Base-by-base conservation (phyloP, 257 asterid genomes). In the Solanum sitiens region DNA sequence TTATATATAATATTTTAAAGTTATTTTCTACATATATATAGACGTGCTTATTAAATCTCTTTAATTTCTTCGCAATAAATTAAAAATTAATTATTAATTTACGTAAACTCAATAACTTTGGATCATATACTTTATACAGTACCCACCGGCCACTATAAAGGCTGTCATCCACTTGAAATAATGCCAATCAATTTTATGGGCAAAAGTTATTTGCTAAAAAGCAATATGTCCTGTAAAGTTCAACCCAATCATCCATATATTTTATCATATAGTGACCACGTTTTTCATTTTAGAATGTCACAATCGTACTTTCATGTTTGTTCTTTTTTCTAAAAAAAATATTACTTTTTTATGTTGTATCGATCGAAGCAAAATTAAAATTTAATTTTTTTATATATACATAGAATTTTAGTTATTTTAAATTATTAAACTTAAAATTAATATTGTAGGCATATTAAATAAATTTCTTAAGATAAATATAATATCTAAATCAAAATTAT, bases 111-210 rank as follows among this genome's bases (percentile, higher is more conserved):
- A 67, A 67, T 67, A 25, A 67, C 7, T 25, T 25, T 25, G 13
- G 0, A 25, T 27, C 0, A 2, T 10, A 67, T 67, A 25, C 2
- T 67, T 15, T 4, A 11, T 23, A 68, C 11, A 27, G 20, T 68
- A 27, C 11, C 27, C 16, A 45, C 85, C 40, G 42, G 67, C 27
- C 87, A 67, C 11, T 8, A 65, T 7, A 10, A 85, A 13, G 15
- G 80, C 63, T 85, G 87, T 39, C 87, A 39, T 85, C 87, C 82
- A 85, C 77, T 85, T 67, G 77, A 67, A 11, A 85, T 85, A 42
- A 85, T 85, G 67, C 45, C 35, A 27, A 20, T 85, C 87, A 85
- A 67, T 85, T 85, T 85, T 80, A 47, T 80, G 68, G 67, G 68
- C 85, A 79, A 79, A 45, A 79, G 84, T 45, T 45, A 50, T 45